Percentiles rank a stretch among this genome's conserved stretches.
These are phyloP conservation scores for Colletotrichum somersetense DNA, from an alignment of 2,329 filamentous ascomycete species.

Conservation along the genomic window DNA sequence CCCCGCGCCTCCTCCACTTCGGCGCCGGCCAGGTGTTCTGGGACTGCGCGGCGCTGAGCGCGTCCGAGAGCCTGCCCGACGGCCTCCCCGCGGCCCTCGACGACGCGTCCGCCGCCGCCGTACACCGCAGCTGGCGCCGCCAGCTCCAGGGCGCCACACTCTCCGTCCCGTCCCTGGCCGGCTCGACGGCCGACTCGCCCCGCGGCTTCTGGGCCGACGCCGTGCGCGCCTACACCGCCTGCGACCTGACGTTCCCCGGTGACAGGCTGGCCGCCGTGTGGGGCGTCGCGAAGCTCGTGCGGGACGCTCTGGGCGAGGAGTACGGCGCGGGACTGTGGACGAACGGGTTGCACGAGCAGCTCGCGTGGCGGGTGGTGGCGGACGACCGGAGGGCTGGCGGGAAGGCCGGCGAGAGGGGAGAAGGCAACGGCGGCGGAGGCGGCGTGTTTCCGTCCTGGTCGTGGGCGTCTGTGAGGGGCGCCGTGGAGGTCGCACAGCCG, in stretches of 20 bases:
- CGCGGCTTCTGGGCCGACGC: constrained; percentile 43
- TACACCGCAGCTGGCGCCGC: constrained; percentile 21
- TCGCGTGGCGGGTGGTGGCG: constrained; percentile 40
- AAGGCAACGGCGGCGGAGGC: background rate
- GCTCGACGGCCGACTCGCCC: constrained; percentile 4
- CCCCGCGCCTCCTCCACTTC: constrained; percentile 45
- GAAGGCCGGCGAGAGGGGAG: too few relatives aligned
- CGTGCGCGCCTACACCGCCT: constrained; percentile 43
- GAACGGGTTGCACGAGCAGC: constrained; percentile 39
- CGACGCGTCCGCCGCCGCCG: background rate
- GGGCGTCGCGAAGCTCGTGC: constrained; percentile 41
- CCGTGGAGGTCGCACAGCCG: constrained; percentile 4
- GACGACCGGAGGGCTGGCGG: background rate
- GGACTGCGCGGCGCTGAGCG: constrained; percentile 45
- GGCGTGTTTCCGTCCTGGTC: constrained; percentile 17
- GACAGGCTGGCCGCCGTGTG: constrained; percentile 43
- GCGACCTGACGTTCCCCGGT: constrained; percentile 35
- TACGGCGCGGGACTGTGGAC: constrained; percentile 43
- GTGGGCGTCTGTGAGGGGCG: constrained; percentile 6
- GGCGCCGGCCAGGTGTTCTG: constrained; percentile 43
- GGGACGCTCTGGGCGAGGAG: constrained; percentile 24
- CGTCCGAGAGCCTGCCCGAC: constrained; percentile 42
- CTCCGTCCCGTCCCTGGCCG: background rate
- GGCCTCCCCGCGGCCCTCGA: constrained; percentile 41
- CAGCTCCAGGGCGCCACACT: constrained; percentile 13